These are phyloP conservation scores for Myriosclerotinia scirpicola DNA, from an alignment of 2,329 filamentous ascomycete genomes.

Conservation along the genomic window DNA sequence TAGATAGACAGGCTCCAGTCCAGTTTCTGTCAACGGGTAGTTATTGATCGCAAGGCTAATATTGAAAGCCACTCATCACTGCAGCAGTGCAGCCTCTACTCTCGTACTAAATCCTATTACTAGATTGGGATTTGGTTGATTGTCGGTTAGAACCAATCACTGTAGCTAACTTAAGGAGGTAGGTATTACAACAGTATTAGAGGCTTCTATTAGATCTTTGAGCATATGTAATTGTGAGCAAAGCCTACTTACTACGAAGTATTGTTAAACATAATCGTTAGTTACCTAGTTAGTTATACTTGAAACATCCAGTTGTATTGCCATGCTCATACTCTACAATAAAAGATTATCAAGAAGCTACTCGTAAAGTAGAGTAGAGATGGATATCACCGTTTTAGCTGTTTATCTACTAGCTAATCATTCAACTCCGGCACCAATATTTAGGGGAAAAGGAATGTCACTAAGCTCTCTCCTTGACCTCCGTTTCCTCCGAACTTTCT, in stretches of 20 bases:
- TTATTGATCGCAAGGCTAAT: conserved; percentile 1
- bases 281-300: too few relatives aligned
- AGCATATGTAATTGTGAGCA: too few relatives aligned
- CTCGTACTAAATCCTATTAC: too few relatives aligned
- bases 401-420: not conserved
- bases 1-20: too few relatives aligned
- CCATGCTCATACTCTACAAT: not conserved
- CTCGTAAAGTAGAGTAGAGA: not conserved
- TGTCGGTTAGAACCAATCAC: too few relatives aligned
- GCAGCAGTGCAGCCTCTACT: not conserved
- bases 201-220: too few relatives aligned
- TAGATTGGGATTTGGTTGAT: too few relatives aligned
- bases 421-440: not conserved
- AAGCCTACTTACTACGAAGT: too few relatives aligned
- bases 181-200: too few relatives aligned
- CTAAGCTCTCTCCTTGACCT: not conserved
- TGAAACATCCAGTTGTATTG: not conserved
- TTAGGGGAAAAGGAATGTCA: not conserved
- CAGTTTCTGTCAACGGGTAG: not conserved
- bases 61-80: conserved; percentile 9
- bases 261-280: too few relatives aligned
- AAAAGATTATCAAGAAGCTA: not conserved
- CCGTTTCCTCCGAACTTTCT: conserved; percentile 8
- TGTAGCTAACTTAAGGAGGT: too few relatives aligned
- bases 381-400: not conserved